A percentile compares a stretch with the other conserved stretches of the same genome.
These are phyloP conservation scores for Tremella yokohamensis DNA, from an alignment of 768 basidiomycete genomes.

Conservation along the genomic window DNA sequence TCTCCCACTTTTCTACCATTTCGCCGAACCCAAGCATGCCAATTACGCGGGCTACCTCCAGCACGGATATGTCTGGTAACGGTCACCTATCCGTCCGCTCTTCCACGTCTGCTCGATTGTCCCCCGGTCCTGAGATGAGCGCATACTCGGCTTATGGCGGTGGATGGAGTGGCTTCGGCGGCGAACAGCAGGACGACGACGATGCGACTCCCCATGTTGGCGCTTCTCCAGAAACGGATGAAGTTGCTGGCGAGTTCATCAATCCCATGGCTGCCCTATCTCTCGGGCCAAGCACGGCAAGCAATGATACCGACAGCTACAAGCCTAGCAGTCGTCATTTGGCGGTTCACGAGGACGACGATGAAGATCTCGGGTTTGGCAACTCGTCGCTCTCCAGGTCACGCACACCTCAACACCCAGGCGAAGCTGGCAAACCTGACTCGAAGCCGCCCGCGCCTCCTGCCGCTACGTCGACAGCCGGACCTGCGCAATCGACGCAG, in stretches of 20 bases:
- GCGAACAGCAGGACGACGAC: not conserved
- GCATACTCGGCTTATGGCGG: not conserved
- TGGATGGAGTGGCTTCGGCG: not conserved
- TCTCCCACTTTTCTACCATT: constrained; percentile 88
- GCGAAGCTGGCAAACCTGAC: constrained; percentile 10
- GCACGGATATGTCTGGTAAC: constrained; percentile 29
- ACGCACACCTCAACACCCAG: constrained; percentile 19
- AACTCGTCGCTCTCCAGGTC: constrained; percentile 57
- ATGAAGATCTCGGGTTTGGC: constrained; percentile 87
- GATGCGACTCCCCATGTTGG: constrained; percentile 1
- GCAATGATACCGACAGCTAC: constrained; percentile 7
- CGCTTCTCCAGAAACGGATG: not conserved
- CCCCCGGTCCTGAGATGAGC: not conserved
- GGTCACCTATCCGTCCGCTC: constrained; percentile 19
- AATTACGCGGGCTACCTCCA: constrained; percentile 36
- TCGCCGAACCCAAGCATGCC: constrained; percentile 58
- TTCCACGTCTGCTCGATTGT: not conserved
- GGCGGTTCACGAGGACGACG: constrained; percentile 58
- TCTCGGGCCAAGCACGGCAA: constrained; percentile 12
- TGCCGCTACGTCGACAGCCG: constrained; percentile 39
- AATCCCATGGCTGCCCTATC: constrained; percentile 44
- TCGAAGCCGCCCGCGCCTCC: not conserved
- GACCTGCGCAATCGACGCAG: constrained; percentile 7
- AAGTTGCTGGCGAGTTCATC: constrained; percentile 26
- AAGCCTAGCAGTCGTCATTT: constrained; percentile 6